Base-by-base conservation (phyloP, 352 stramenopile species). In the Globisporangium irregulare region DNA sequence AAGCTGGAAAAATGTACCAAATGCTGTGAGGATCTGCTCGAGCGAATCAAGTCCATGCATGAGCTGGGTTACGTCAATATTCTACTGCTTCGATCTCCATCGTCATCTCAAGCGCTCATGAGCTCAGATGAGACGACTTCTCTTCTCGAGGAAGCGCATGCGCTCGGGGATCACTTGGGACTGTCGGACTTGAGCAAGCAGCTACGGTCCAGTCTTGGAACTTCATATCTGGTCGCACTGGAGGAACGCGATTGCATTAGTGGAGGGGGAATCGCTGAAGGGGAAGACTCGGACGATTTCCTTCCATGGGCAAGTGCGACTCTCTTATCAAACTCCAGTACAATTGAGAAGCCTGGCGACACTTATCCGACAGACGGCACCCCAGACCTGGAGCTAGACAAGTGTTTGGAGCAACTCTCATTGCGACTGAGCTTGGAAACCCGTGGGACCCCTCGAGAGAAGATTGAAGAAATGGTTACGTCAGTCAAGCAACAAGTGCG, bases 131-230 rank as follows among this genome's bases (percentile, higher is more conserved):
- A 71, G 41, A 82, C 80, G 4, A 18, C 73, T 27, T 27, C 61
- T 5, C 58, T 82, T 9, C 67, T 92, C 9, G 74, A 88, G 64
- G 74, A 91, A 43, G 75, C 80, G 2, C 81, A 77, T 65, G 46
- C 62, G 25, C 66, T 77, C 3, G 82, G 80, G 59, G 67, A 86
- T 34, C 61, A 71, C 54, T 62, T 91, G 32, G 73, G 73, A 6
- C 73, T 93, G 20, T 55, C 75, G 7, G 61, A 90, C 58, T 15
- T 91, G 62, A 81, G 65, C 29, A 78, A 86, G 65, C 61, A 80
- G 55, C 60, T 92, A 8, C 76, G 80, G 3, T 64, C 67, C 36
- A 73, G 73, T 14, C 70, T 90, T 34, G 85, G 80, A 8, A 73
- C 74, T 50, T 78, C 80, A 1, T 93, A 87, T 59, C 62, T 86